phyloP scores from a whole-genome alignment of 2,329 filamentous ascomycete species.

The Phialophora expanda region DNA sequence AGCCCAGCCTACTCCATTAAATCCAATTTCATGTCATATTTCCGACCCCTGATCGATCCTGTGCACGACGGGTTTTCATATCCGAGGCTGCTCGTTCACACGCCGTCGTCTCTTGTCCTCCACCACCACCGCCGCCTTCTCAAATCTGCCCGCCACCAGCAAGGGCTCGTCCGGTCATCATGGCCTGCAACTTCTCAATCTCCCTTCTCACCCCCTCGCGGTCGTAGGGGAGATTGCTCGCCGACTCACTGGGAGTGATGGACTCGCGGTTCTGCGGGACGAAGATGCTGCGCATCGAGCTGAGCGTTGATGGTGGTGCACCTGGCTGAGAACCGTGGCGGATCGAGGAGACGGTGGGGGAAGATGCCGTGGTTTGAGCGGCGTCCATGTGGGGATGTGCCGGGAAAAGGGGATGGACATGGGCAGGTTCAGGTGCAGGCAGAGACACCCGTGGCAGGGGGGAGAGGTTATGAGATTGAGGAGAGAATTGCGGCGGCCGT shows the following conservation, averaged over 20 bases:
- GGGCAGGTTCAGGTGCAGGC: background rate
- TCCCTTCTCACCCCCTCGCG: conserved; percentile 3
- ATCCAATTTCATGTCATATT: no score
- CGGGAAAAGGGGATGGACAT: background rate
- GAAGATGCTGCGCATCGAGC: conserved; percentile 3
- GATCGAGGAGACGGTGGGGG: conserved; percentile 7
- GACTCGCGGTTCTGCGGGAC: conserved; percentile 1
- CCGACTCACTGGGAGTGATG: conserved; percentile 9
- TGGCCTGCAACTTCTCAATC: conserved; percentile 10
- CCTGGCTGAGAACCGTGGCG: background rate
- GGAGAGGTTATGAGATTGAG: background rate
- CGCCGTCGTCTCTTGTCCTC: background rate
- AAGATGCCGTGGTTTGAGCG: background rate
- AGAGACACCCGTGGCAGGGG: background rate
- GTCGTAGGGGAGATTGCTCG: conserved; percentile 6
- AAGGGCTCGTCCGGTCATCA: background rate
- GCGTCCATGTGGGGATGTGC: background rate
- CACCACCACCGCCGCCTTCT: background rate
- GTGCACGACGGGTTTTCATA: background rate
- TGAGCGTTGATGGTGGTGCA: conserved; percentile 2
- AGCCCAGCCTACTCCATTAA: no score
- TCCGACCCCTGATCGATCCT: no score
- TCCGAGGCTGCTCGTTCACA: background rate
- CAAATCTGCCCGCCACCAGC: background rate
- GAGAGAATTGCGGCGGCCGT: background rate